Evolutionary conservation across 345 rosid genomes (phyloP).

Genomic region (Eucalyptus marginata): DNA sequence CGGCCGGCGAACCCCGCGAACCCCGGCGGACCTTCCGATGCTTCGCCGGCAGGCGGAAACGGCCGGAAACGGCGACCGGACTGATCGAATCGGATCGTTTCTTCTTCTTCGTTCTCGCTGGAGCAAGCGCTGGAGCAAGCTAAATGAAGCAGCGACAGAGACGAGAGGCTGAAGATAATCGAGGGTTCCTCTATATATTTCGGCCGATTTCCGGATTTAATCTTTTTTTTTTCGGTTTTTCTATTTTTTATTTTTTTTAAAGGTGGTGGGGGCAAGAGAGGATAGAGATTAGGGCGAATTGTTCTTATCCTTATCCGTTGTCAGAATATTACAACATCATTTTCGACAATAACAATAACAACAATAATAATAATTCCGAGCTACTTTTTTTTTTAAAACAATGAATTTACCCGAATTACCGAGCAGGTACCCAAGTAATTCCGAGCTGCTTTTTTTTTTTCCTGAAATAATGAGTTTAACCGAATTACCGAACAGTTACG

Average conservation of each 20-base stretch:
- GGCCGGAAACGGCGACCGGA: background rate
- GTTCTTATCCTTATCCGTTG: background rate
- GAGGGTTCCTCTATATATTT: background rate
- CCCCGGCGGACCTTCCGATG: background rate
- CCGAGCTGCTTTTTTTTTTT: background rate
- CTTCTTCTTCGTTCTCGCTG: background rate
- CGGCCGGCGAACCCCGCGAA: fast-evolving
- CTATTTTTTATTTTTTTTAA: background rate
- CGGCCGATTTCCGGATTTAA: background rate
- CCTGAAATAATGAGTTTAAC: background rate
- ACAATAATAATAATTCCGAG: background rate
- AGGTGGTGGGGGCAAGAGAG: background rate
- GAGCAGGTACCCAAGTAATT: background rate
- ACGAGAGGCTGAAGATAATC: background rate
- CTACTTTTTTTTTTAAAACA: background rate
- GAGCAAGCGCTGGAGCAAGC: too few species aligned
- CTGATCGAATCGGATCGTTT: background rate
- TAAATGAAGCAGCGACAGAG: background rate
- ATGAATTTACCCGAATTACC: background rate
- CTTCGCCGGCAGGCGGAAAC: background rate
- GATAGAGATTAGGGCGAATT: background rate
- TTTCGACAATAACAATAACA: background rate
- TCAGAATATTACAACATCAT: background rate
- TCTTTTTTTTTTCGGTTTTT: background rate
- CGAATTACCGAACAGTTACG: background rate